Evolutionary conservation across 805 yeast species (phyloP).

Genomic region (Zygosaccharomyces lentus): DNA sequence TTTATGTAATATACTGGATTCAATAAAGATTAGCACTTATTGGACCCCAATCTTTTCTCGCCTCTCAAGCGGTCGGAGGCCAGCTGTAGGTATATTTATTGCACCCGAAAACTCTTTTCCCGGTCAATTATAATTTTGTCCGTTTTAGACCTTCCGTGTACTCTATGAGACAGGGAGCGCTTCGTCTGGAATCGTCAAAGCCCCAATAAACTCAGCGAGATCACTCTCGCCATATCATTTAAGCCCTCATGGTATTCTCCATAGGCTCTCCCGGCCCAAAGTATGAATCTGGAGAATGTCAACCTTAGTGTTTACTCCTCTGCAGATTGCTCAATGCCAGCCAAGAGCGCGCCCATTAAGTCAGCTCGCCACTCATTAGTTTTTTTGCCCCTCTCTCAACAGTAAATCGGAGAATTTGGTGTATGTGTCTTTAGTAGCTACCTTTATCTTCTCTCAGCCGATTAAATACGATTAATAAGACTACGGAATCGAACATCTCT

Average conservation of each 20-base stretch:
- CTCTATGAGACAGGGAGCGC: not conserved
- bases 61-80: not conserved
- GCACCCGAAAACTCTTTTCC: not conserved
- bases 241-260: too few relatives aligned
- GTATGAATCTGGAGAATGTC: not conserved
- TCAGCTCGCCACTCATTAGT: not conserved
- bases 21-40: too few relatives aligned
- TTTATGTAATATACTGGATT: too few relatives aligned
- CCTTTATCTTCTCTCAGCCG: not conserved
- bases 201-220: not conserved
- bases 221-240: not conserved
- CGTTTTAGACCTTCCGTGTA: not conserved
- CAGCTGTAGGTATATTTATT: not conserved
- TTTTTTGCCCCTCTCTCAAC: not conserved
- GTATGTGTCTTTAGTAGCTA: not conserved
- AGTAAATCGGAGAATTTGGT: not conserved
- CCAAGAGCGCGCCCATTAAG: not conserved
- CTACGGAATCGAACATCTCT: not conserved
- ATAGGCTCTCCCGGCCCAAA: not conserved
- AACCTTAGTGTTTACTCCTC: not conserved
- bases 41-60: not conserved
- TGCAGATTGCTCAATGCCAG: not conserved
- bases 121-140: not conserved
- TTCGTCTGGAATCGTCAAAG: not conserved
- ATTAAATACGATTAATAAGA: not conserved